phyloP scores from a whole-genome alignment of 495 filamentous ascomycete genomes.

The Penicillium dipodomyicola region DNA sequence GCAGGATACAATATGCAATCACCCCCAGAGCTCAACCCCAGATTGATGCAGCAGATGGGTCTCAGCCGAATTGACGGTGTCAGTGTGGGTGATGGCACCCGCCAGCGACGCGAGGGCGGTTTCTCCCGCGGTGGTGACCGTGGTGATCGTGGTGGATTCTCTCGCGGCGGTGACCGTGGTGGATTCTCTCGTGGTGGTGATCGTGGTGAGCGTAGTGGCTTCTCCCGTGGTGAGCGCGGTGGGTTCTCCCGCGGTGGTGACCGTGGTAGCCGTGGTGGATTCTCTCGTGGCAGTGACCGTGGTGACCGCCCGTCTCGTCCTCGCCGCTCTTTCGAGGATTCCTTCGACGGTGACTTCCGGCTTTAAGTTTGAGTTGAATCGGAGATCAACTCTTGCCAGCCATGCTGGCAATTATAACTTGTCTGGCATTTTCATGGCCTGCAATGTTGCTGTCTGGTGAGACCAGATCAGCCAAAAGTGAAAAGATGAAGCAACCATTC shows the following conservation, averaged over 20 bases:
- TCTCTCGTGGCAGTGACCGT: constrained; percentile 3
- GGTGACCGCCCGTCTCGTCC: not conserved
- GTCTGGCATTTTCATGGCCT: constrained; percentile 1
- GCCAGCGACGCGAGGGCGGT: not conserved
- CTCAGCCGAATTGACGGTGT: constrained; percentile 30
- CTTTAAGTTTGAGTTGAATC: constrained; percentile 3
- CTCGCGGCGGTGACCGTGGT: constrained; percentile 4
- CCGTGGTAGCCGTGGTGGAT: not conserved
- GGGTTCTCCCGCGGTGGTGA: constrained; percentile 3
- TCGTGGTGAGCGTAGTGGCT: constrained; percentile 3
- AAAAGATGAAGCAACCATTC: constrained; percentile 21
- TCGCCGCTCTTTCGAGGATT: not conserved
- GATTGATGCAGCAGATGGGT: constrained; percentile 48
- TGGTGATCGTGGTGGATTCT: constrained; percentile 4
- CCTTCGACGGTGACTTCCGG: not conserved
- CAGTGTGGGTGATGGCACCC: constrained; percentile 2
- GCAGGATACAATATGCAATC: constrained; percentile 60
- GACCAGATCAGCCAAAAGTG: constrained; percentile 14
- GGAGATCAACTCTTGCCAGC: not conserved
- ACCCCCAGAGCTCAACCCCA: constrained; percentile 51
- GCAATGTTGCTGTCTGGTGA: not conserved
- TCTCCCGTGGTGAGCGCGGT: constrained; percentile 4
- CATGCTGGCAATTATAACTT: not conserved
- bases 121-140: not conserved
- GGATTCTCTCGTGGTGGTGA: not conserved